phyloP scores from a whole-genome alignment of 116 monocot species.

The Thalassia testudinum region DNA sequence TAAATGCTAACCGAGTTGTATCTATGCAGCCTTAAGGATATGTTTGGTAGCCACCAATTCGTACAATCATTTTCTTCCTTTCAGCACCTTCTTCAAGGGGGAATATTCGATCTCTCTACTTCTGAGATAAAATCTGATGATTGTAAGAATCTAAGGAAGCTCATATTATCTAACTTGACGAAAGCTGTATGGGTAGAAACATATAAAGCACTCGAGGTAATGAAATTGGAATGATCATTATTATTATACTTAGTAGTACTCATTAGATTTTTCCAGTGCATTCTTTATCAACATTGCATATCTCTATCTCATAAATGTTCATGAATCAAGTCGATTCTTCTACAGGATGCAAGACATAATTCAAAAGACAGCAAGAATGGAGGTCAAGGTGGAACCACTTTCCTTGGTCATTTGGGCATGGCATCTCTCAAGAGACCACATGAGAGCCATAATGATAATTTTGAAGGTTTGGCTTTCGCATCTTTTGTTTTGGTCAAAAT shows the following conservation, averaged over 20 bases:
- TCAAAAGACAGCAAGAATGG: slow-evolving; percentile 2
- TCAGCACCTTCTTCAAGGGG: slow-evolving; percentile 47
- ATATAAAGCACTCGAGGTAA: slow-evolving; percentile 41
- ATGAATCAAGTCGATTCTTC: background rate
- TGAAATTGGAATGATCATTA: background rate
- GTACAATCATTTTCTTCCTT: slow-evolving; percentile 37
- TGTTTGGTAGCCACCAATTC: slow-evolving; percentile 53
- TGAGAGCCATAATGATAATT: slow-evolving; percentile 9
- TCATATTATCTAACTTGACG: slow-evolving; percentile 25
- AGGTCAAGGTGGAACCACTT: slow-evolving; percentile 7
- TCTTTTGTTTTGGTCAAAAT: too few species aligned
- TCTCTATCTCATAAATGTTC: background rate
- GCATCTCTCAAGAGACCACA: slow-evolving; percentile 36
- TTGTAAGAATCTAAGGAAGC: slow-evolving; percentile 32
- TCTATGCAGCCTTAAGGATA: slow-evolving; percentile 41
- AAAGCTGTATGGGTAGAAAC: slow-evolving; percentile 55
- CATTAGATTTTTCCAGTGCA: too few species aligned
- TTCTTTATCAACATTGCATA: background rate
- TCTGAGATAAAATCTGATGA: slow-evolving; percentile 25
- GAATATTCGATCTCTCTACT: slow-evolving; percentile 45
- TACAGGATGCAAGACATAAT: slow-evolving; percentile 18
- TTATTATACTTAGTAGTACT: too few species aligned
- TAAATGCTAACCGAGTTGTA: background rate
- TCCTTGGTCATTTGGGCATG: slow-evolving; percentile 4
- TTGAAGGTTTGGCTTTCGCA: too few species aligned